phyloP scores from a whole-genome alignment of 805 yeast species.

The Schwanniomyces vanrijiae region DNA sequence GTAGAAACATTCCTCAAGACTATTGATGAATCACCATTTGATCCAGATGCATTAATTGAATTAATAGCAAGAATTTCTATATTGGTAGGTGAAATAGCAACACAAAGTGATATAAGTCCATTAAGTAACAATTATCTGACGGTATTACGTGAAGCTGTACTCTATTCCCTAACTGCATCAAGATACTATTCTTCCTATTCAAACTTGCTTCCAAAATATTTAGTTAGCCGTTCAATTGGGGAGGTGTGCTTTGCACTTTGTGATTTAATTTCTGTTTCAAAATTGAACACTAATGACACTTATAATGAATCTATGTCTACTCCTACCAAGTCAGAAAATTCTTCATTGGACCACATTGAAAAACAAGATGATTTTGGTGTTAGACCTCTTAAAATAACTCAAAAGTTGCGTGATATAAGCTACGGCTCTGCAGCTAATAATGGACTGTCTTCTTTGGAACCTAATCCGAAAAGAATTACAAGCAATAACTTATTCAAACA shows the following conservation, averaged over 20 bases:
- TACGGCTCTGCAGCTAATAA: not conserved
- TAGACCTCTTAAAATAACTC: constrained; percentile 69
- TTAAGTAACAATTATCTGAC: constrained; percentile 40
- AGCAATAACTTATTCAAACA: not conserved
- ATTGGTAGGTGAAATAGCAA: constrained; percentile 41
- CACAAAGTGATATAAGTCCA: constrained; percentile 25
- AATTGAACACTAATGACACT: constrained; percentile 27
- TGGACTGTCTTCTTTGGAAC: not conserved
- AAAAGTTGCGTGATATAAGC: constrained; percentile 37
- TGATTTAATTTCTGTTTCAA: constrained; percentile 57
- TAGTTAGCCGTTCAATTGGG: constrained; percentile 72
- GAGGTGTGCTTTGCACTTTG: constrained; percentile 70
- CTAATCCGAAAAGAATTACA: not conserved
- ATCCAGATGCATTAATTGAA: constrained; percentile 47
- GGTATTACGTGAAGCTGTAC: constrained; percentile 62
- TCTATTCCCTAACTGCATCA: constrained; percentile 74
- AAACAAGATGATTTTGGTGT: constrained; percentile 40
- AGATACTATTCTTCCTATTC: constrained; percentile 69
- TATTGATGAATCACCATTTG: constrained; percentile 25
- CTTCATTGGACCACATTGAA: not conserved
- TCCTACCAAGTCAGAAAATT: not conserved
- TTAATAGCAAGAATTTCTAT: constrained; percentile 51
- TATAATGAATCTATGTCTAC: constrained; percentile 2
- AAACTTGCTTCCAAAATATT: constrained; percentile 63
- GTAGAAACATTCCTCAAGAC: constrained; percentile 45